Conservation (phyloP, 176 grass and related monocot species). For the Hordeum vulgare region MorexV3_pseudomolecules_assembly NC_058518.1:276616669-276617168, state of each 20-base stretch:
- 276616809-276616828: background rate
- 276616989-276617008: background rate
- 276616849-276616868: background rate
- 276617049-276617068: background rate
- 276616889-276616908: background rate
- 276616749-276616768: background rate
- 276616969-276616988: background rate
- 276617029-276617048: background rate
- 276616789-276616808: background rate
- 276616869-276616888: background rate
- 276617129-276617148: constrained; percentile 80
- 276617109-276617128: background rate
- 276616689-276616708: background rate
- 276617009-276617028: background rate
- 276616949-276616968: background rate
- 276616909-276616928: background rate
- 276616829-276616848: background rate
- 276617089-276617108: background rate
- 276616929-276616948: background rate
- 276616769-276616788: background rate
- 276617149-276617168: constrained; percentile 82
- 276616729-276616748: background rate
- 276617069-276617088: constrained; percentile 8
- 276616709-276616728: too few species aligned
- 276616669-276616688: constrained; percentile 1